These are phyloP conservation scores for Botrytis sinoallii DNA, from an alignment of 2,329 filamentous ascomycete species.

Conservation along the genomic window DNA sequence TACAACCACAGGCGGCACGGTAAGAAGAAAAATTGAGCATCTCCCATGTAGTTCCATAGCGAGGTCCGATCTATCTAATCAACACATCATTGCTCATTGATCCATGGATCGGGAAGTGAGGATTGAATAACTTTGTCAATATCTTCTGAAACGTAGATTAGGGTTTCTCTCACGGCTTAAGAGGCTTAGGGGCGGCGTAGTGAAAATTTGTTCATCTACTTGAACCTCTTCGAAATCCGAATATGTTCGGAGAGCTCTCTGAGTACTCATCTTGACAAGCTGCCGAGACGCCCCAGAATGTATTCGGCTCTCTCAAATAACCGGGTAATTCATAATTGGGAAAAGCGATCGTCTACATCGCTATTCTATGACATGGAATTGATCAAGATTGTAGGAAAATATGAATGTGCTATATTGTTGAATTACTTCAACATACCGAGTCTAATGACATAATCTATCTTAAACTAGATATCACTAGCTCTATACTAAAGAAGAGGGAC, in stretches of 20 bases:
- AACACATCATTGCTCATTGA: not conserved
- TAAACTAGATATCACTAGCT: not conserved
- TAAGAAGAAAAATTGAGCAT: not conserved
- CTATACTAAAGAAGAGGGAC: not conserved
- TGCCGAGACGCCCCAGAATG: too few relatives aligned
- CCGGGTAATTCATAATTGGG: not conserved
- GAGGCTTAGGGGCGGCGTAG: not conserved
- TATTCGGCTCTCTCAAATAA: not conserved
- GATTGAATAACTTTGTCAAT: not conserved
- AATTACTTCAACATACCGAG: not conserved
- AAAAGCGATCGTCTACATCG: not conserved
- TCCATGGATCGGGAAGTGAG: not conserved
- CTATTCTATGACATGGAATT: not conserved
- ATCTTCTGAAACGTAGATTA: not conserved
- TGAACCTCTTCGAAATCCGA: fast-evolving
- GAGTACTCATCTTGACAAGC: not conserved
- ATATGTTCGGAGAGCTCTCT: not conserved
- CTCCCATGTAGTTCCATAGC: not conserved
- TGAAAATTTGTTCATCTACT: fast-evolving
- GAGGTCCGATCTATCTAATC: not conserved
- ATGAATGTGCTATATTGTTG: too few relatives aligned
- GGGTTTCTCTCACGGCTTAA: not conserved
- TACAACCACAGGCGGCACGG: not conserved
- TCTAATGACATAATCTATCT: not conserved
- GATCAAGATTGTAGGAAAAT: not conserved